Conservation (phyloP, 2,329 filamentous ascomycete genomes). For the Cytospora chrysosperma region DNA sequence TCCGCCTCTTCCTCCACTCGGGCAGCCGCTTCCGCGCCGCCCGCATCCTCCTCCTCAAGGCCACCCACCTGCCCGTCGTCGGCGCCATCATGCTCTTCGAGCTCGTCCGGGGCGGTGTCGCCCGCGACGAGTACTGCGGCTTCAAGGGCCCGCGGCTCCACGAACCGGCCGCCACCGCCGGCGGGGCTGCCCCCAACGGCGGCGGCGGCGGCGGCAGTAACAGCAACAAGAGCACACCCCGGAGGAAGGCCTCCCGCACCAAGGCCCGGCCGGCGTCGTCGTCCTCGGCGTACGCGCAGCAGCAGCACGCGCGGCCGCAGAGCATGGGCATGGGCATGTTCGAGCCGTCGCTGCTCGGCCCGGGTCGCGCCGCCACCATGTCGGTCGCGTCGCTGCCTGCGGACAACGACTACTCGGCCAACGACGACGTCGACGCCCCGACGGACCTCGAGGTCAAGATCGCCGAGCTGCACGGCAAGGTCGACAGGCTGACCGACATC, state of each 20-base stretch:
- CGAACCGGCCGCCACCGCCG: neutral
- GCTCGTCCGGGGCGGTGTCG: constrained; percentile 42
- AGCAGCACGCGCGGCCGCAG: constrained; percentile 16
- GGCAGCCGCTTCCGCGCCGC: constrained; percentile 61
- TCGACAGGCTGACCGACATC: constrained; percentile 25
- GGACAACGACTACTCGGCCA: constrained; percentile 18
- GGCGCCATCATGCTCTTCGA: constrained; percentile 69
- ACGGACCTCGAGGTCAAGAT: constrained; percentile 32
- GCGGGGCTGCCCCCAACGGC: no score
- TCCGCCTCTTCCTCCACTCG: constrained; percentile 66
- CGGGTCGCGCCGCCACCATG: neutral
- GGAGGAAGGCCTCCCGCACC: constrained; percentile 15
- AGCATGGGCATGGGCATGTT: constrained; percentile 10
- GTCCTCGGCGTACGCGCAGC: constrained; percentile 28
- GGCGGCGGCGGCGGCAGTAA: neutral
- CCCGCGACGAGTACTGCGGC: constrained; percentile 45
- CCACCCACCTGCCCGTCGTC: constrained; percentile 67
- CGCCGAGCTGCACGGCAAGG: constrained; percentile 22
- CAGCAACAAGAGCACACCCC: neutral
- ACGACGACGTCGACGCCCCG: constrained; percentile 32
- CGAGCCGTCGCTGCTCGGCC: constrained; percentile 11
- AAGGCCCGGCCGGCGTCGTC: constrained; percentile 19
- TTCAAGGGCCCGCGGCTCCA: constrained; percentile 49
- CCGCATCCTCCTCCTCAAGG: constrained; percentile 61
- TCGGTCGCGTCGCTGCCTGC: constrained; percentile 28